Evolutionary conservation across 345 rosid genomes (phyloP).

Genomic region (Bruguiera parviflora): DNA sequence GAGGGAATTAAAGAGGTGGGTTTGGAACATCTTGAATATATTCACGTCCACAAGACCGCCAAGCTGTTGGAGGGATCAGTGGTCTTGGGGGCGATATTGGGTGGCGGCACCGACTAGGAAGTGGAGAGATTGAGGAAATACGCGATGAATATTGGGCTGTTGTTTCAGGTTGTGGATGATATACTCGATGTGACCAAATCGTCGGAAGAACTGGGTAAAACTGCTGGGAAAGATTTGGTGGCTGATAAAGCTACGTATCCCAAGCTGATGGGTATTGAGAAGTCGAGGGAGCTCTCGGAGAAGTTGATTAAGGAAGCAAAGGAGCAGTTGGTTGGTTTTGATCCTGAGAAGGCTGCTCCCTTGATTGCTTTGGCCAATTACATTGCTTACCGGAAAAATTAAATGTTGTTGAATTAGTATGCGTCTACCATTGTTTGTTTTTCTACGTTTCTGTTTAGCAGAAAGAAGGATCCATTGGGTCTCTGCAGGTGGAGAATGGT

Average conservation of each 20-base stretch:
- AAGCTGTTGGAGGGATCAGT: slow-evolving; percentile 73
- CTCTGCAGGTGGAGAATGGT: not conserved
- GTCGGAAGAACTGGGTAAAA: slow-evolving; percentile 77
- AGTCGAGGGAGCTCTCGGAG: slow-evolving; percentile 61
- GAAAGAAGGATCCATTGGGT: not conserved
- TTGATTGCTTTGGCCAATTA: slow-evolving; percentile 80
- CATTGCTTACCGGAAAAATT: slow-evolving; percentile 77
- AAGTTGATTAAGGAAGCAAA: slow-evolving; percentile 64
- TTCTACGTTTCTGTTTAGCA: not conserved
- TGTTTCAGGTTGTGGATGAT: slow-evolving; percentile 1
- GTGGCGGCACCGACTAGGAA: slow-evolving; percentile 67
- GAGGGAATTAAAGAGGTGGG: slow-evolving; percentile 61
- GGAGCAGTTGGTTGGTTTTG: slow-evolving; percentile 58
- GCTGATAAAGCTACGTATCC: slow-evolving; percentile 84
- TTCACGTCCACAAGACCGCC: slow-evolving; percentile 86
- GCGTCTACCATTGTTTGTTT: not conserved
- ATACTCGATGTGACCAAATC: slow-evolving; percentile 90
- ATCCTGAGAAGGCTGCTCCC: slow-evolving; percentile 65
- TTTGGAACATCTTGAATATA: slow-evolving; percentile 68
- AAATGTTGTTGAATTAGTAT: not conserved
- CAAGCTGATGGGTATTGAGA: slow-evolving; percentile 73
- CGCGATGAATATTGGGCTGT: slow-evolving; percentile 38
- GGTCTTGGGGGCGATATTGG: slow-evolving; percentile 75
- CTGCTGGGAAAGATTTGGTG: slow-evolving; percentile 90
- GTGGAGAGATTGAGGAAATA: slow-evolving; percentile 71